Conservation (phyloP, 2,329 filamentous ascomycete species). For the Fusarium euwallaceae region DNA sequence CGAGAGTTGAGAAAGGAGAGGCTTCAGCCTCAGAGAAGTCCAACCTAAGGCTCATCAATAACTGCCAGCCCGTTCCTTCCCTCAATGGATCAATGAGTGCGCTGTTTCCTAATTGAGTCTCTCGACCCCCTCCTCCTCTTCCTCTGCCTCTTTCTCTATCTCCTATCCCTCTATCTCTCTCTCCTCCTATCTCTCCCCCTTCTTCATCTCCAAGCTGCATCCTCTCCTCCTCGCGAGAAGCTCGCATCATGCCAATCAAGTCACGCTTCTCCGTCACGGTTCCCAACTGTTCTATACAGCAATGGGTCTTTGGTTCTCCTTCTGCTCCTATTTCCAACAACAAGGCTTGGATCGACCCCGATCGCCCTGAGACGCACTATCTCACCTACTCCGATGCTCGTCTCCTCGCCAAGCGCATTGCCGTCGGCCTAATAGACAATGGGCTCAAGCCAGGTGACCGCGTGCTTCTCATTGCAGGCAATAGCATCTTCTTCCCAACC, state of each 20-base stretch:
- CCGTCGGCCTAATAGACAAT: constrained; percentile 72
- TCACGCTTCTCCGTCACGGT: constrained; percentile 62
- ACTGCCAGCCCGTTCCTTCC: neutral
- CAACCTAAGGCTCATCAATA: neutral
- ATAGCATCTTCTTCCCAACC: constrained; percentile 79
- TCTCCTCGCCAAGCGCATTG: constrained; percentile 79
- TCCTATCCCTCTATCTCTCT: neutral
- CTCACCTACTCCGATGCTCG: constrained; percentile 76
- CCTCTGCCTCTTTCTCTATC: too few species aligned
- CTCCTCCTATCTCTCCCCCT: neutral
- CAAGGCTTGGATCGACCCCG: constrained; percentile 72
- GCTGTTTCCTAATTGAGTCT: neutral
- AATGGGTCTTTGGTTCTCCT: constrained; percentile 68
- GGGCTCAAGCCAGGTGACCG: constrained; percentile 78
- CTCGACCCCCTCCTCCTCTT: neutral
- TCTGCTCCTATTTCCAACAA: constrained; percentile 58
- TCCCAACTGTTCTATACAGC: constrained; percentile 64
- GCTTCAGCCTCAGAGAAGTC: constrained; percentile 3
- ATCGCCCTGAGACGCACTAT: constrained; percentile 74
- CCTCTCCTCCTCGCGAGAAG: neutral
- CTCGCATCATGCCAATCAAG: constrained; percentile 58
- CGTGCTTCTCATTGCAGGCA: constrained; percentile 79
- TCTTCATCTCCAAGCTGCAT: neutral
- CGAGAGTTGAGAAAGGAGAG: neutral
- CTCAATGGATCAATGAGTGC: neutral